These are phyloP conservation scores for Microcera coccophila DNA, from an alignment of 2,329 filamentous ascomycete genomes.

Conservation along the genomic window DNA sequence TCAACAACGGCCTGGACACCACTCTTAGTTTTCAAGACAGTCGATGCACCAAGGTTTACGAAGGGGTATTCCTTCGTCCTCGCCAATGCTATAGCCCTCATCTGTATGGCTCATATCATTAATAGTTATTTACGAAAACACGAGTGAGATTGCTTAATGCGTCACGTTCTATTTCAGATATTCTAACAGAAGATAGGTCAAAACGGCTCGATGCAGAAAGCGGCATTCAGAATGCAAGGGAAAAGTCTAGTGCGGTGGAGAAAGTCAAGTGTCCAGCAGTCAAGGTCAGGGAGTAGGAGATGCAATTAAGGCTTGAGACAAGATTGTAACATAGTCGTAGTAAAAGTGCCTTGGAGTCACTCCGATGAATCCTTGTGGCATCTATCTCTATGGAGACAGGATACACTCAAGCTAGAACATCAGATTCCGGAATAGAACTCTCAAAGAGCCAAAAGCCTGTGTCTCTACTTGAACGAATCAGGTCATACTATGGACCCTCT, in stretches of 20 bases:
- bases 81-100: conserved; percentile 31
- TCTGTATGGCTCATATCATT: conserved; percentile 24
- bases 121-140: conserved; percentile 18
- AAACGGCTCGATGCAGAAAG: neutral
- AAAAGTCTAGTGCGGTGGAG: neutral
- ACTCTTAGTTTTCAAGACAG: conserved; percentile 46
- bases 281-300: conserved; percentile 29
- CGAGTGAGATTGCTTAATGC: no score
- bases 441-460: no score
- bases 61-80: conserved; percentile 41
- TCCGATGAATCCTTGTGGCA: neutral
- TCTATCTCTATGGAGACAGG: no score
- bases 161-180: no score
- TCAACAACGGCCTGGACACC: conserved; percentile 55
- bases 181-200: neutral
- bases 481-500: no score
- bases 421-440: no score
- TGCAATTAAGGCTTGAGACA: neutral
- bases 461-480: no score
- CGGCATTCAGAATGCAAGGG: neutral
- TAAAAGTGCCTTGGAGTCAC: neutral
- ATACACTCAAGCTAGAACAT: no score
- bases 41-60: conserved; percentile 40
- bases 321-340: neutral
- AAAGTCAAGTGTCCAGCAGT: neutral